A percentile compares a stretch with the other conserved stretches of the same genome.
phyloP scores from a whole-genome alignment of 352 stramenopile species.

The Blastocystis sp. region DNA sequence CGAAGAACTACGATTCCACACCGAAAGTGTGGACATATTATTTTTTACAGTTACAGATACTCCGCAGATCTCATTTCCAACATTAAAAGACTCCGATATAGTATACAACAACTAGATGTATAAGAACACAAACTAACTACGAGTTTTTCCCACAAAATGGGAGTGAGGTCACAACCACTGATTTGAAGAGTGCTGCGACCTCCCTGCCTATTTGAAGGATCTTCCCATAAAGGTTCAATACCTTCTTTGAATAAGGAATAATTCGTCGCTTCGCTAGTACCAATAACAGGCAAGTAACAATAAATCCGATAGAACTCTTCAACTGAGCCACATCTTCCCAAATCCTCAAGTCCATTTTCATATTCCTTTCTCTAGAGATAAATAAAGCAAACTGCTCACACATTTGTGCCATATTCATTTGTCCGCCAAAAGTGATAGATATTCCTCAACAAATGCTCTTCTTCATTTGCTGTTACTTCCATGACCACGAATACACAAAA shows the following conservation, averaged over 20 bases:
- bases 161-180: not conserved
- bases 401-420: not conserved
- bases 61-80: slow-evolving; percentile 34
- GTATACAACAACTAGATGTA: slow-evolving; percentile 1
- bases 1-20: not conserved
- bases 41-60: slow-evolving; percentile 26
- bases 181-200: not conserved
- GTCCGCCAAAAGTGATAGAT: slow-evolving; percentile 31
- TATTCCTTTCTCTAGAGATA: not conserved
- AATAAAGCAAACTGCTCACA: not conserved
- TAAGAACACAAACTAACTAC: not conserved
- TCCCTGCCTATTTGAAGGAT: not conserved
- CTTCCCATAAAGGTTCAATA: slow-evolving; percentile 36
- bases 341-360: not conserved
- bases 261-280: not conserved
- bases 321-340: slow-evolving; percentile 16
- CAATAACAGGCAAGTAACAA: slow-evolving; percentile 14
- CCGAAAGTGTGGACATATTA: not conserved
- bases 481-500: not conserved
- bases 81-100: slow-evolving; percentile 25
- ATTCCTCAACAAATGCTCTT: not conserved
- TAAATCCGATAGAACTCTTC: slow-evolving; percentile 38
- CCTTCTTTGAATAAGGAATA: slow-evolving; percentile 35
- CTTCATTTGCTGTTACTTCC: not conserved
- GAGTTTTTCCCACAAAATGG: slow-evolving; percentile 19